These are phyloP conservation scores for Cenococcum geophilum DNA, from an alignment of 495 filamentous ascomycete species.

Conservation along the genomic window DNA sequence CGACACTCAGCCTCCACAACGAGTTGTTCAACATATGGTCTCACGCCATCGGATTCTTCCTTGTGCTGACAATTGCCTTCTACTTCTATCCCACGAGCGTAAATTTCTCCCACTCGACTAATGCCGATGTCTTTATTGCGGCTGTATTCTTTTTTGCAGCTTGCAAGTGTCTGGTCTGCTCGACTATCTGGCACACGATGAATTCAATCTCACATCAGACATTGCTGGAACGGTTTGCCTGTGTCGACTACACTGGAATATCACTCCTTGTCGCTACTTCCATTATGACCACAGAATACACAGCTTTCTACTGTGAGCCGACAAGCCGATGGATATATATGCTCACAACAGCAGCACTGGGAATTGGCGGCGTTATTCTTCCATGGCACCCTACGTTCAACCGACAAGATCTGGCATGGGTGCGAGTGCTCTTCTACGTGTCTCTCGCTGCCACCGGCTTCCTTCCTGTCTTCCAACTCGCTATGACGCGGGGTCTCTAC, in stretches of 20 bases:
- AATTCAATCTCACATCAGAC: constrained; percentile 84
- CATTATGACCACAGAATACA: constrained; percentile 98
- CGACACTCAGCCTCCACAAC: constrained; percentile 78
- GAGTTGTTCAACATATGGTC: constrained; percentile 98
- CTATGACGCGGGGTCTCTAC: constrained; percentile 61
- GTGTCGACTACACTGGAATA: constrained; percentile 98
- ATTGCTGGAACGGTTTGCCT: constrained; percentile 91
- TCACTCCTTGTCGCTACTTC: constrained; percentile 92
- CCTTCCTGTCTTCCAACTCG: constrained; percentile 78
- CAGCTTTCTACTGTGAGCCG: constrained; percentile 96
- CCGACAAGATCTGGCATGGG: constrained; percentile 82
- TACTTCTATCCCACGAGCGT: constrained; percentile 88
- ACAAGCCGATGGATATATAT: constrained; percentile 84
- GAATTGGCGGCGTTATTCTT: constrained; percentile 81
- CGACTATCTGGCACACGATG: constrained; percentile 97
- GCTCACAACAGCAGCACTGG: constrained; percentile 68
- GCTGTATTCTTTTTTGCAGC: constrained; percentile 96
- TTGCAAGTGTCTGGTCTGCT: constrained; percentile 92
- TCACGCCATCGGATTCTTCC: constrained; percentile 76
- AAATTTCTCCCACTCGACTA: constrained; percentile 81
- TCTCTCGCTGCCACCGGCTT: constrained; percentile 85
- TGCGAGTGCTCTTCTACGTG: constrained; percentile 86
- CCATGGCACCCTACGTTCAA: constrained; percentile 98
- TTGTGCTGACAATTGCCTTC: constrained; percentile 86
- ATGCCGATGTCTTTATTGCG: constrained; percentile 79